Evolutionary conservation across 1,139 yeast genomes (phyloP).

Genomic region (Yamadazyma atmosphaerica): DNA sequence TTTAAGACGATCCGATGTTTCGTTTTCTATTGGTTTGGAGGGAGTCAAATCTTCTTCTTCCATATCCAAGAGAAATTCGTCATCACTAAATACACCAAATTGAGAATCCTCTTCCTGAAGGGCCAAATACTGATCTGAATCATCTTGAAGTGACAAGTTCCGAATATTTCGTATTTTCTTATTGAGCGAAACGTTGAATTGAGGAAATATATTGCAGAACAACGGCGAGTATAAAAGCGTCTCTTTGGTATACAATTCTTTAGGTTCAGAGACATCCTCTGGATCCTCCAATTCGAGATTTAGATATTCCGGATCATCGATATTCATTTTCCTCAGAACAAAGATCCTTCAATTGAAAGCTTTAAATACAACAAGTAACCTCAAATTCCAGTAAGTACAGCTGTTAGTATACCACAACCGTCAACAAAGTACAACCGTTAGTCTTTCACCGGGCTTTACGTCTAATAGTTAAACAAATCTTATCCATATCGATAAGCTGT

Average conservation of each 20-base stretch:
- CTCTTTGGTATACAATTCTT: conserved; percentile 26
- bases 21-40: not conserved
- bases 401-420: no score
- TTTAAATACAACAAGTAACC: no score
- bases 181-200: conserved; percentile 30
- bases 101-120: conserved; percentile 44
- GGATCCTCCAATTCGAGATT: conserved; percentile 11
- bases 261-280: not conserved
- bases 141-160: conserved; percentile 38
- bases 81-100: conserved; percentile 38
- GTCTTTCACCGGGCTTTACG: no score
- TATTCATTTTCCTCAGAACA: conserved; percentile 7
- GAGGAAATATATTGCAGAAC: conserved; percentile 31
- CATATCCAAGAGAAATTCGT: conserved; percentile 20
- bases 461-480: no score
- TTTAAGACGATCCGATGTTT: conserved; percentile 6
- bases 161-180: conserved; percentile 38
- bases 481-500: no score
- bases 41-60: conserved; percentile 2
- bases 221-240: conserved; percentile 42
- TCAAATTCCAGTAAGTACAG: no score
- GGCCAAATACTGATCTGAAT: conserved; percentile 35
- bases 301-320: conserved; percentile 11
- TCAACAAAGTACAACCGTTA: no score
- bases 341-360: not conserved